Evolutionary conservation across 2,329 filamentous ascomycete genomes (phyloP), one percentile per base, ranked within the genome.

Genomic region (Ophiognomonia clavigignenti-juglandacearum): DNA sequence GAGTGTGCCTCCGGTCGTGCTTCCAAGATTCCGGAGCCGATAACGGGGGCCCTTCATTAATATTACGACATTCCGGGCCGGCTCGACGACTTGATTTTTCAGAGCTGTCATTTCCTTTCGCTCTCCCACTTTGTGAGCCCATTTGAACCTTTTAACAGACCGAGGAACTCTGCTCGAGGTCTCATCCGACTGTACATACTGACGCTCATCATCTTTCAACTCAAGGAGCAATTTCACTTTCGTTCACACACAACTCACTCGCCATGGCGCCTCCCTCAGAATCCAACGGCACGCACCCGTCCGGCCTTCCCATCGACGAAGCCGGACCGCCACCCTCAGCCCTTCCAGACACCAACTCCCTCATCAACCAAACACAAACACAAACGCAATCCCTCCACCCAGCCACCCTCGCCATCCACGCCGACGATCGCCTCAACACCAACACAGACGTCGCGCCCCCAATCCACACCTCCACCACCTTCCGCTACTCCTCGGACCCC

Each of bases 381-480:
- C 57, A 55, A 38, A 50, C 59, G 8, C 63, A 61, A 51, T 51
- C 64, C 49, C 66, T 80, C 41, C 74, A 80, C 4, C 70, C 86
- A 40, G 78, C 87, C 7, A 88, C 89, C 6, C 76, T 80, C 47
- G 79, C 86, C 19, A 72, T 95, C 53, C 90, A 95, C 64, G 88
- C 86, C 53, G 90, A 95, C 60, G 84, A 95, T 68, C 74, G 73
- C 57, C 76, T 93, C 58, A 88, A 88, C 65, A 68, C 74, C 27
- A 80, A 86, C 56, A 75, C 82, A 42, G 89, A 93, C 61, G 85
- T 97, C 46, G 90, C 92, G 11, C 92, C 93, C 50, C 82, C 92
- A 4, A 75, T 97, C 61, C 92, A 97, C 64, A 82, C 95, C 54
- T 90, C 89, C 52, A 96, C 92, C 11, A 97, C 89, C 14, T 97